Evolutionary conservation across 2,329 filamentous ascomycete species (phyloP), one percentile per base, ranked within the genome.

Genomic region (Colletotrichum kahawae): DNA sequence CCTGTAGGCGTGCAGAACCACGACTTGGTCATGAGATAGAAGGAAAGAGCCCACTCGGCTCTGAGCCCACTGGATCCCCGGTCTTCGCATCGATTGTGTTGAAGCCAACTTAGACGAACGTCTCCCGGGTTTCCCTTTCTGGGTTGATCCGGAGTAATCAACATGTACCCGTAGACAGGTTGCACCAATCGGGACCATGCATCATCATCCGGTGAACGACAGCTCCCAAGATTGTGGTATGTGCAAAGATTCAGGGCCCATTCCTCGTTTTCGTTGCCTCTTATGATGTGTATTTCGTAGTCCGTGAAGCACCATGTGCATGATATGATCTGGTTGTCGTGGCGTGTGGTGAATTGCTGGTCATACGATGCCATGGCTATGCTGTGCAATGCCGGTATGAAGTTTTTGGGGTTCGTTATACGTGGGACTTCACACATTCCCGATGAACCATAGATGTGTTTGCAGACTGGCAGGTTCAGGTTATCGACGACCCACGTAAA

Each of bases 211-310:
- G 31, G 27, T 10, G 57, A 36, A 21, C 67, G 57, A 24, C 31
- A 36, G 24, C 57, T 70, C 29, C 67, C 67, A 0, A 70, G 38
- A 1, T 38, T 64, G 5, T 70, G 57, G 14, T 63, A 70, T 8
- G 57, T 70, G 12, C n/a, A 5, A 16, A 70, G 57, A n/a, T n/a
- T n/a, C n/a, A n/a, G n/a, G n/a, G n/a, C 51, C 67, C 57, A 70
- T 33, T 36, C 31, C n/a, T 18, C 2, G 0, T 54, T 24, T 6
- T 0, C 5, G 9, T 27, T 29, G n/a, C 62, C 62, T 65, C 36
- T 27, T 9, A 21, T 7, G 0, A 66, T 4, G 7, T 18, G 38
- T n/a, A 66, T 2, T 5, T 13, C 6, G 1, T 65, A 65, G 0
- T 65, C 62, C 6, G 36, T 65, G 21, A 29, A 48, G 34, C 62